Conservation (phyloP, 1,284 basidiomycete genomes). For the Singerocomus inundabilis region DNA sequence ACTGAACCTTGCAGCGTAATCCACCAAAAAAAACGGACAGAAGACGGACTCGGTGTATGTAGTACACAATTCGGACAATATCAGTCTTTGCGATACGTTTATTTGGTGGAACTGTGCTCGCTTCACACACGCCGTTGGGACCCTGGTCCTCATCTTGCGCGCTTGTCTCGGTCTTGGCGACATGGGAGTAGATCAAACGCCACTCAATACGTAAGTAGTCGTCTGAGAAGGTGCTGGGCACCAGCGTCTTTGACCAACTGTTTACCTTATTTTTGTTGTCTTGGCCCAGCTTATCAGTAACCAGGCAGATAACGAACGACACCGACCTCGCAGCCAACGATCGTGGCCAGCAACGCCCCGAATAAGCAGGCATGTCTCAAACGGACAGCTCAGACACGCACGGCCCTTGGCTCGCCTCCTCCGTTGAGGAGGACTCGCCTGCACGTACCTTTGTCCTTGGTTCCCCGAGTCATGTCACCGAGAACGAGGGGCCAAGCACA, state of each 20-base stretch:
- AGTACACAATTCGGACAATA: conserved; percentile 12
- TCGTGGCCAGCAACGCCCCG: background rate
- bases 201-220: conserved; percentile 8
- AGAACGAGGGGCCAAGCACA: conserved; percentile 17
- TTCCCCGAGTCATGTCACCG: conserved; percentile 4
- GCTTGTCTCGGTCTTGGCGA: conserved; percentile 2
- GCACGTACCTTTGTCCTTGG: background rate
- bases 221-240: background rate
- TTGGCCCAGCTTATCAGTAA: background rate
- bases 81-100: background rate
- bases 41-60: conserved; percentile 19
- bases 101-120: too few species aligned
- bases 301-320: background rate
- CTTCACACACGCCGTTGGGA: too few species aligned
- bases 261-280: background rate
- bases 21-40: conserved; percentile 8
- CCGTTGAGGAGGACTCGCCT: conserved; percentile 12
- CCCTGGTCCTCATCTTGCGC: too few species aligned
- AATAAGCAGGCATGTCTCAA: conserved; percentile 20
- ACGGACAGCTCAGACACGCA: background rate
- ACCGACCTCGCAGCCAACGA: background rate
- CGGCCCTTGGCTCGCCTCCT: conserved; percentile 2
- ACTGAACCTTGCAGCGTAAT: conserved; percentile 9
- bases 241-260: background rate
- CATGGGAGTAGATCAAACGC: background rate